These are phyloP conservation scores for Endocarpon pusillum DNA, from an alignment of 495 filamentous ascomycete genomes.

Conservation along the genomic window DNA sequence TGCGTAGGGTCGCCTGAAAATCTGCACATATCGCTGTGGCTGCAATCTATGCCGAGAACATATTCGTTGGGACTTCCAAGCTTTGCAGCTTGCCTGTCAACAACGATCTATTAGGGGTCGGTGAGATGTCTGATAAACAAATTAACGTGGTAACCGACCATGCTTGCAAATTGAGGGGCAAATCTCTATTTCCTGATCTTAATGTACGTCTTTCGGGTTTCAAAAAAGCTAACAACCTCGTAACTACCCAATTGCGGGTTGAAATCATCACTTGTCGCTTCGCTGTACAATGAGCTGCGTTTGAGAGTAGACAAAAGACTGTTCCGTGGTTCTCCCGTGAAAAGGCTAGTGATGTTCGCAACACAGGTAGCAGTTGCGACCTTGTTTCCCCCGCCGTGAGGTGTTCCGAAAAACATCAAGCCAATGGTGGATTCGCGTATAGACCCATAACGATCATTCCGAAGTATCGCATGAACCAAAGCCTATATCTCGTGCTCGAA, in stretches of 20 bases:
- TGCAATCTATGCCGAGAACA: not conserved
- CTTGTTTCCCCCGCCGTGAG: constrained; percentile 25
- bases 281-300: constrained; percentile 23
- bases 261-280: constrained; percentile 23
- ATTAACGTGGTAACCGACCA: constrained; percentile 18
- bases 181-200: no score
- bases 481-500: not conserved
- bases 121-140: constrained; percentile 15
- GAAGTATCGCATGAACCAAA: not conserved
- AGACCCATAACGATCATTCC: constrained; percentile 13
- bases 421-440: constrained; percentile 24
- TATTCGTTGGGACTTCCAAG: constrained; percentile 17
- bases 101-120: constrained; percentile 19
- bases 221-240: constrained; percentile 25
- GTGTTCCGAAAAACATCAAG: constrained; percentile 30
- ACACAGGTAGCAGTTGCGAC: constrained; percentile 24
- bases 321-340: constrained; percentile 20
- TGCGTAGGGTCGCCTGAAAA: not conserved
- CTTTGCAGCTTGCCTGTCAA: constrained; percentile 23
- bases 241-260: constrained; percentile 23
- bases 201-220: constrained; percentile 24
- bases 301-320: constrained; percentile 22
- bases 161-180: no score
- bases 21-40: not conserved
- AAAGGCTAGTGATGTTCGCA: constrained; percentile 17